Evolutionary conservation across 208 protist species (phyloP), one percentile per base, ranked within the genome.

Genomic region (Porcisia deanei): DNA sequence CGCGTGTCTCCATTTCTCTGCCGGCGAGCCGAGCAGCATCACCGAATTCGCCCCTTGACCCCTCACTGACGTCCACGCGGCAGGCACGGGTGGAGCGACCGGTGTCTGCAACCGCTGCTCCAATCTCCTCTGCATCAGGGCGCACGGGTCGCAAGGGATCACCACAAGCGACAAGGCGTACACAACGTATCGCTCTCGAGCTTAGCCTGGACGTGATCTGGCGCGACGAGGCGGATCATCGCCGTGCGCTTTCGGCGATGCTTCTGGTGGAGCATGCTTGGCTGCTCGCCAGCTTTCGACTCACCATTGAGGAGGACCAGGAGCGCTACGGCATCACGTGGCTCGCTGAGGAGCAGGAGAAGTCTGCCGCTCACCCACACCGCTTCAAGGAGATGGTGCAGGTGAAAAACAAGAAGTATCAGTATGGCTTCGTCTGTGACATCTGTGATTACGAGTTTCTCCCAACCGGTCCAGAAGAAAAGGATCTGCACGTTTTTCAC

Each of bases 351-450:
- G 89, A 95, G 82, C 94, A 96, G 83, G 83, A 77, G 66, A 88
- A 85, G 69, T 94, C 91, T 4, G 87, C 90, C 52, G 73, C 83
- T 12, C 94, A 96, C 77, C 88, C 91, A 45, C 92, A 96, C 82
- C 75, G 71, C 30, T 97, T 96, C 84, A 88, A 84, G 53, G 86
- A 88, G 54, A 75, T 88, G 53, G 68, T 66, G 25, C 66, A 84
- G 30, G 76, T 90, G n/a, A 71, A 79, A 0, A 85, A 65, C 76
- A 85, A 81, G 67, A 88, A 88, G 58, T 97, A 97, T 74, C 66
- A 80, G 30, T 82, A 92, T 60, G 94, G 94, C 34, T 94, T 95
- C 73, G 90, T 94, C 30, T 97, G 94, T 76, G 94, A 97, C 67
- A 75, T 89, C 71, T 97, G 94, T 78, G 82, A 88, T 73, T 90